phyloP scores from a whole-genome alignment of 2,329 filamentous ascomycete species.

The Cylindrodendrum hubeiense region DNA sequence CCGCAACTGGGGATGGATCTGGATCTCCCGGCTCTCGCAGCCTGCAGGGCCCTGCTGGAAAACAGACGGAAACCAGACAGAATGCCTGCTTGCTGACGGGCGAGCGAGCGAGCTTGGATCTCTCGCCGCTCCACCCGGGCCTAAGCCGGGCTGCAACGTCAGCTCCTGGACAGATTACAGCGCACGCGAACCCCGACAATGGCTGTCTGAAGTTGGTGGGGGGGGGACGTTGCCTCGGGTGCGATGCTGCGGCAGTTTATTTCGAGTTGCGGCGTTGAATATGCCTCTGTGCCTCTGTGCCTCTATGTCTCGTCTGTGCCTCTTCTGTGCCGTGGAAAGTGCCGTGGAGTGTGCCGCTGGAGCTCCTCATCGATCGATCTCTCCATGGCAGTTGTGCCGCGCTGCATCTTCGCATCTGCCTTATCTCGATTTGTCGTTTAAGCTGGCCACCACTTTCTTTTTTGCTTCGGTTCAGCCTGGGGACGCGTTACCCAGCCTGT shows the following conservation, averaged over 20 bases:
- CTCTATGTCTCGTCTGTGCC: neutral
- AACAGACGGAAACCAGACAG: no score
- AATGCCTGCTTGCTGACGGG: conserved; percentile 3
- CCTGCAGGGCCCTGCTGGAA: no score
- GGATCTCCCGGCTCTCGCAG: conserved; percentile 18
- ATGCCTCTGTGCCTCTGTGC: neutral
- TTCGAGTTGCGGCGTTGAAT: neutral
- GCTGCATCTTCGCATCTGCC: neutral
- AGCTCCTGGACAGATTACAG: conserved; percentile 4
- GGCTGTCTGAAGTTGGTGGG: conserved; percentile 15
- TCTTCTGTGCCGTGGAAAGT: neutral
- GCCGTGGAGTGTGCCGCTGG: no score
- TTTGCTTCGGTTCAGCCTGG: neutral
- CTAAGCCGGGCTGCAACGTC: conserved; percentile 11
- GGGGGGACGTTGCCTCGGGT: no score
- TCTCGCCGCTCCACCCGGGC: neutral
- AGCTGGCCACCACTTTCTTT: neutral
- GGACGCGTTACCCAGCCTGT: neutral
- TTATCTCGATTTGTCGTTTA: neutral
- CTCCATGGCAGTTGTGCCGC: neutral
- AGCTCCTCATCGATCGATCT: neutral
- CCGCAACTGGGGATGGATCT: conserved; percentile 18
- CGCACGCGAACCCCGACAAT: conserved; percentile 6
- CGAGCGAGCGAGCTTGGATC: conserved; percentile 22
- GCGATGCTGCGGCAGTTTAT: neutral